Evolutionary conservation across 306 rosid genomes (phyloP).

Genomic region (Glycine latifolia): DNA sequence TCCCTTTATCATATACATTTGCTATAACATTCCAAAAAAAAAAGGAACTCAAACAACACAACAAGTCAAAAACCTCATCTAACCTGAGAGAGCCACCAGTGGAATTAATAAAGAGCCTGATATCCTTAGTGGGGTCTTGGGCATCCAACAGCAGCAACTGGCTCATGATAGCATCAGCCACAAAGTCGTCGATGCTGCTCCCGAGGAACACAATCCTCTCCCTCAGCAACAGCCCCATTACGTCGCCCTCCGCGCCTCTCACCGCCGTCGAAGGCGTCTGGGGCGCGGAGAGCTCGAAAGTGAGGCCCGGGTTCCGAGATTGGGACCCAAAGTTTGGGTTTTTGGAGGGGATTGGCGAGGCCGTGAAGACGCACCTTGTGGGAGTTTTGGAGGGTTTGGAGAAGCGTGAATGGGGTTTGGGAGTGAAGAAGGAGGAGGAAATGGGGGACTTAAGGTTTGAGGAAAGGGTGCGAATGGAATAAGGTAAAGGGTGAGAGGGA

Average conservation of each 20-base stretch:
- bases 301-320: constrained; percentile 25
- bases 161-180: constrained; percentile 87
- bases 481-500: constrained; percentile 48
- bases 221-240: constrained; percentile 83
- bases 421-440: constrained; percentile 47
- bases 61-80: neutral
- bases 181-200: constrained; percentile 76
- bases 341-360: constrained; percentile 45
- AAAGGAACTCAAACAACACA: neutral
- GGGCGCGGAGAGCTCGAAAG: constrained; percentile 53
- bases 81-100: constrained; percentile 95
- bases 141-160: constrained; percentile 92
- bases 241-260: constrained; percentile 78
- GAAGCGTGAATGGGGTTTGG: constrained; percentile 33
- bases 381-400: constrained; percentile 43
- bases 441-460: constrained; percentile 42
- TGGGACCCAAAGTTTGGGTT: constrained; percentile 35
- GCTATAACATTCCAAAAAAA: neutral
- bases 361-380: constrained; percentile 16
- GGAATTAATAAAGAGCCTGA: constrained; percentile 85
- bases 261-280: constrained; percentile 70
- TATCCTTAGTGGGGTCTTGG: constrained; percentile 81
- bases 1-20: neutral
- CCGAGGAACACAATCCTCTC: constrained; percentile 97
- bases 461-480: constrained; percentile 51